These are phyloP conservation scores for Diplosphaera chodatii DNA, from an alignment of 139 green algal species.

Conservation along the genomic window DNA sequence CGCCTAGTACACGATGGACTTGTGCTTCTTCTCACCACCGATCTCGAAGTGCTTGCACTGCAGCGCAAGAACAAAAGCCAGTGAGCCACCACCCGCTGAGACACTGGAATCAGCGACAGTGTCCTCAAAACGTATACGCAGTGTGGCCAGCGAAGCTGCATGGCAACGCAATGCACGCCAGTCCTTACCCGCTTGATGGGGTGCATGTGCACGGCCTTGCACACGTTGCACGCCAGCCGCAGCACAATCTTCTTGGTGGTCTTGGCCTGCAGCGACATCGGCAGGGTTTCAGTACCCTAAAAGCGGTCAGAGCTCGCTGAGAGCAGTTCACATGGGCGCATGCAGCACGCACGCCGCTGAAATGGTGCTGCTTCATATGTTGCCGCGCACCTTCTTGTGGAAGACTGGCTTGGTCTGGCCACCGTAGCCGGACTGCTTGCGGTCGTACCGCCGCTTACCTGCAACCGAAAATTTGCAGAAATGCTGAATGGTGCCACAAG, in stretches of 20 bases:
- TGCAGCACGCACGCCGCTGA: too few relatives aligned
- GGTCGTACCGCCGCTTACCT: conserved; percentile 98
- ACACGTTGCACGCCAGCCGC: conserved; percentile 86
- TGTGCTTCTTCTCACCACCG: conserved; percentile 46
- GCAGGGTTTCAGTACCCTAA: too few relatives aligned
- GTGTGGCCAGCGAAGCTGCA: too few relatives aligned
- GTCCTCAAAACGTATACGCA: too few relatives aligned
- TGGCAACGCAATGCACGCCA: too few relatives aligned
- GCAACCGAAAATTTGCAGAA: conserved; percentile 20
- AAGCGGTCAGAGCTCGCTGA: too few relatives aligned
- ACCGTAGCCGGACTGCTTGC: conserved; percentile 97
- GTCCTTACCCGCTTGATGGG: conserved; percentile 82
- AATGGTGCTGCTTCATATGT: too few relatives aligned
- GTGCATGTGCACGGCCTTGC: conserved; percentile 93
- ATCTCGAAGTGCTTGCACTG: conserved; percentile 99
- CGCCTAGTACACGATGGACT: not conserved
- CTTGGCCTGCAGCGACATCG: conserved; percentile 89
- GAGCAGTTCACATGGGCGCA: too few relatives aligned
- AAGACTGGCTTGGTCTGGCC: conserved; percentile 99
- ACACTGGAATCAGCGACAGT: too few relatives aligned
- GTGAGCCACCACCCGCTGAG: too few relatives aligned
- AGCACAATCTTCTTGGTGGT: conserved; percentile 99
- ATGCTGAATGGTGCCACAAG: too few relatives aligned
- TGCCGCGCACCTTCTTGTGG: conserved; percentile 96
- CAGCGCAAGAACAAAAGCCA: conserved; percentile 4